phyloP scores from a whole-genome alignment of 306 rosid genomes.

The Casuarina cunninghamiana region DNA sequence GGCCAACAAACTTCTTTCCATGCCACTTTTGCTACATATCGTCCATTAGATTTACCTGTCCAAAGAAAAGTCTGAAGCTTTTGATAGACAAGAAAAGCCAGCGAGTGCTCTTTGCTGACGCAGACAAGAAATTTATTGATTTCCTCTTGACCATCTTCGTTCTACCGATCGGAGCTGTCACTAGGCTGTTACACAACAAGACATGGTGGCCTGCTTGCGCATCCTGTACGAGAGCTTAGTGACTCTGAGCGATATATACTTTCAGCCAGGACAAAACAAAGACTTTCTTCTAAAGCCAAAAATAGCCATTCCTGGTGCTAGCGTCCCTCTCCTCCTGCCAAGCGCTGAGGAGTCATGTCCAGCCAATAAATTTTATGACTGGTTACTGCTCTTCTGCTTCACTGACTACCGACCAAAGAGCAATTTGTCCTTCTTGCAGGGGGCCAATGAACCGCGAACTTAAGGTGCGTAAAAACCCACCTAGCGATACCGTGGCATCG shows the following conservation, averaged over 20 bases:
- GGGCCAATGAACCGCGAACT: fast-evolving
- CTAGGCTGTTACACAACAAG: background rate
- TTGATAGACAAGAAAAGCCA: constrained; percentile 11
- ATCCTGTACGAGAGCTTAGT: constrained; percentile 24
- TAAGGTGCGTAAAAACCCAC: background rate
- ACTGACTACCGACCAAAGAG: background rate
- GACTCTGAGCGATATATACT: background rate
- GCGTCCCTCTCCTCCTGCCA: background rate
- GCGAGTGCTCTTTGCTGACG: background rate
- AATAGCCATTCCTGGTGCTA: background rate
- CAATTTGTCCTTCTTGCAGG: background rate
- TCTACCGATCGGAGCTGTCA: constrained; percentile 22
- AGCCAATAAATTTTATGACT: background rate
- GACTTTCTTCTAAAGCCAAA: constrained; percentile 5
- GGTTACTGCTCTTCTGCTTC: background rate
- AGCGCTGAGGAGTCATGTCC: background rate
- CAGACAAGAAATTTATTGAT: constrained; percentile 7
- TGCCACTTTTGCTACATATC: too few relatives aligned
- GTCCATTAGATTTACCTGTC: too few relatives aligned
- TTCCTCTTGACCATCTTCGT: constrained; percentile 23
- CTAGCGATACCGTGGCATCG: background rate
- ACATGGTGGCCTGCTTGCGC: constrained; percentile 6
- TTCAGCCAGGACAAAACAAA: background rate
- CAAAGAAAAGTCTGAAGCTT: constrained; percentile 23
- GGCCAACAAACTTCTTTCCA: too few relatives aligned